Base-by-base conservation (phyloP, 208 protist species). In the Leishmania martiniquensis region DNA sequence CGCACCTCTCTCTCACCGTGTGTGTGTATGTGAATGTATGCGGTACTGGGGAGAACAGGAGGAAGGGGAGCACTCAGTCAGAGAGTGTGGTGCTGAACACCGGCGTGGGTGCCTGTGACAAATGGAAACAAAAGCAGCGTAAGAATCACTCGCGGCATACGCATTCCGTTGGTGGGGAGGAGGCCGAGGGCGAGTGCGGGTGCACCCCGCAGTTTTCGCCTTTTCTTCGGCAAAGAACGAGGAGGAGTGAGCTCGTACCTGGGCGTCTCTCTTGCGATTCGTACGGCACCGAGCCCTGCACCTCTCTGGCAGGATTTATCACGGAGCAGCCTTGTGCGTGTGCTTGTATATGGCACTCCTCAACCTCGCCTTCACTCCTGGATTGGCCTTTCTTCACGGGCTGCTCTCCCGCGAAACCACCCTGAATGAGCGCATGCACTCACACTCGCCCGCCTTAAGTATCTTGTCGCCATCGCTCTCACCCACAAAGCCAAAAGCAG, bases 351-450 rank as follows among this genome's bases (percentile, higher is more conserved):
- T 25, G 15, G 32, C 45, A 39, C 4, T 45, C 49, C 25, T n/a
- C 47, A n/a, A 42, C 12, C 45, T n/a, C 20, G 49, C 25, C 17
- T 39, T 37, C 13, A 57, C 17, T 34, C 42, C 25, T 57, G 44
- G 10, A 39, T 44, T 39, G 25, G 47, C 32, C 52, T 44, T 57
- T 1, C 52, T 25, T 57, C 52, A 25, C 52, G 22, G 5, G 52
- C 10, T 29, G 7, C 52, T 22, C 0, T n/a, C 47, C 12, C 0
- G 1, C 37, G 47, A 13, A n/a, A 1, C 59, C 29, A 70, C 29
- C 34, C 9, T 20, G 52, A 20, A 9, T 6, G 37, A 69, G 13
- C 51, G 68, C 69, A 80, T 44, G 72, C 75, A 79, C 75, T 29
- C 62, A 63, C 25, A 72, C 76, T 39, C 32, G 75, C 70, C 13